Percentiles rank a stretch among this genome's conserved stretches.
Evolutionary conservation across 148 eudicot genomes (phyloP).

Genomic region (Simmondsia chinensis): DNA sequence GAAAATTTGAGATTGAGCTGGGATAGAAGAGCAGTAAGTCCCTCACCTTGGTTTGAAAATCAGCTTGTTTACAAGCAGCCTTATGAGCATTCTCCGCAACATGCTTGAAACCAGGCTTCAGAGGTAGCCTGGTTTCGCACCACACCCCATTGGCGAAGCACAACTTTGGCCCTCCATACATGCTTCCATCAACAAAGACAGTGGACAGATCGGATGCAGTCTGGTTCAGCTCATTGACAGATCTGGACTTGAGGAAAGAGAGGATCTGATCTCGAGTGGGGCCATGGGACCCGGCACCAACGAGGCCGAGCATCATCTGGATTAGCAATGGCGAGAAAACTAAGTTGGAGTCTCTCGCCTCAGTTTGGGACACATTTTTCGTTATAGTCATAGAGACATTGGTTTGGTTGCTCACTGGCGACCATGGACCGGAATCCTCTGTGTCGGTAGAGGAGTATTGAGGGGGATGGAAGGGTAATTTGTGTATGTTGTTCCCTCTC

Average conservation of each 20-base stretch:
- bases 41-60: slow-evolving; percentile 49
- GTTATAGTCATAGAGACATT: slow-evolving; percentile 22
- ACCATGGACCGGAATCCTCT: not conserved
- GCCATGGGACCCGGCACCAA: slow-evolving; percentile 39
- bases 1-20: no score
- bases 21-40: no score
- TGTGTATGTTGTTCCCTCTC: not conserved
- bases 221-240: slow-evolving; percentile 23
- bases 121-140: slow-evolving; percentile 29
- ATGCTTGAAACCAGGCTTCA: slow-evolving; percentile 33
- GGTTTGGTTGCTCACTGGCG: no score
- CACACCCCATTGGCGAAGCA: slow-evolving; percentile 43
- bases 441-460: not conserved
- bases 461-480: not conserved
- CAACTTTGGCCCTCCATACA: slow-evolving; percentile 30
- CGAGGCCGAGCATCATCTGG: slow-evolving; percentile 31
- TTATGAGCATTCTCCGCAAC: slow-evolving; percentile 23
- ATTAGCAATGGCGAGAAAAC: slow-evolving; percentile 50
- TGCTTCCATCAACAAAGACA: slow-evolving; percentile 28
- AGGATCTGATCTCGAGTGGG: slow-evolving; percentile 36
- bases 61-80: slow-evolving; percentile 28
- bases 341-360: slow-evolving; percentile 20
- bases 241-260: slow-evolving; percentile 22
- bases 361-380: slow-evolving; percentile 2
- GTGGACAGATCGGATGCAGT: slow-evolving; percentile 26